These are phyloP conservation scores for Dichotomocladium elegans DNA, from an alignment of 371 early-diverging fungal genomes.

Conservation along the genomic window DNA sequence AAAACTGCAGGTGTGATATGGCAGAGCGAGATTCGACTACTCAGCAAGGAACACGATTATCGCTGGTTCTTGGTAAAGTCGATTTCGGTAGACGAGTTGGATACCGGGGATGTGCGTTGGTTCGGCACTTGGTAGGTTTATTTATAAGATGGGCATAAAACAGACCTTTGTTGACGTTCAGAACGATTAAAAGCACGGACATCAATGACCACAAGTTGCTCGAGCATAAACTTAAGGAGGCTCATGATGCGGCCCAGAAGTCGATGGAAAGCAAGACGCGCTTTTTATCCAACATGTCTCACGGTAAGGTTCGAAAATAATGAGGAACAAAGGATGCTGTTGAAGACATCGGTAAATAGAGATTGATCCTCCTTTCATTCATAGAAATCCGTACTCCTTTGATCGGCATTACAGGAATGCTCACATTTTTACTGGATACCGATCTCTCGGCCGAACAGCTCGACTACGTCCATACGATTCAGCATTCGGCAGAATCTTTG, in stretches of 20 bases:
- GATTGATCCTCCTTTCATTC: neutral
- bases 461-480: conserved; percentile 65
- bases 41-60: conserved; percentile 46
- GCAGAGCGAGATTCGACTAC: conserved; percentile 54
- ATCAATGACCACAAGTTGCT: conserved; percentile 63
- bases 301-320: conserved; percentile 30
- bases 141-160: neutral
- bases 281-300: conserved; percentile 67
- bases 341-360: too few species aligned
- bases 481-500: conserved; percentile 60
- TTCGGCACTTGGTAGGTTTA: conserved; percentile 58
- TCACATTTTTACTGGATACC: conserved; percentile 61
- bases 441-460: conserved; percentile 59
- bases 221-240: conserved; percentile 64
- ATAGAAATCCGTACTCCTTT: conserved; percentile 63
- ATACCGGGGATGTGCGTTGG: conserved; percentile 58
- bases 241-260: conserved; percentile 64
- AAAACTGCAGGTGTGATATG: conserved; percentile 49
- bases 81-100: conserved; percentile 56
- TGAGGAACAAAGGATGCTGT: neutral
- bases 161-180: neutral
- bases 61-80: conserved; percentile 66
- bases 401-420: conserved; percentile 66
- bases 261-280: conserved; percentile 69
- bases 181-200: conserved; percentile 37